Evolutionary conservation across 202 grass and related monocot genomes (phyloP).

Genomic region (Schoenoplectus triqueter): DNA sequence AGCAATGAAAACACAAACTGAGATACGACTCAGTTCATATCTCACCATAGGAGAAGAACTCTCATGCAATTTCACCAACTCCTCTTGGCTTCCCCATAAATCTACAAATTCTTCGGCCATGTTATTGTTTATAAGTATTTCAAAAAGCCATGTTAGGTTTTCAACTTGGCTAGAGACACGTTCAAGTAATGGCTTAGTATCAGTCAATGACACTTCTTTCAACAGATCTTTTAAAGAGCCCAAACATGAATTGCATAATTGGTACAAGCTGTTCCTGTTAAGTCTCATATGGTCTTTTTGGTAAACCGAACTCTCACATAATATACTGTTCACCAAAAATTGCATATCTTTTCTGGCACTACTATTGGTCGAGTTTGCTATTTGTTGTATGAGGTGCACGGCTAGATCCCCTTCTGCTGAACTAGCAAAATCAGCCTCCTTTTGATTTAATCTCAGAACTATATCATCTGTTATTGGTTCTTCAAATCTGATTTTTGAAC

Average conservation of each 20-base stretch:
- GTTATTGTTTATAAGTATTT: conserved; percentile 73
- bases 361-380: conserved; percentile 59
- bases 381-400: conserved; percentile 67
- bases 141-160: conserved; percentile 83
- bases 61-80: conserved; percentile 59
- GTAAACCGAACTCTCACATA: conserved; percentile 85
- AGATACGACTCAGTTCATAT: conserved; percentile 85
- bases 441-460: conserved; percentile 59
- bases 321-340: conserved; percentile 74
- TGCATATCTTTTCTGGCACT: conserved; percentile 87
- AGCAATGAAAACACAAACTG: conserved; percentile 64
- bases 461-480: conserved; percentile 61
- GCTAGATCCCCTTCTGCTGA: conserved; percentile 46
- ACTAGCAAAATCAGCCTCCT: conserved; percentile 10
- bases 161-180: conserved; percentile 72
- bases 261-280: conserved; percentile 64
- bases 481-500: conserved; percentile 60
- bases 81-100: conserved; percentile 72
- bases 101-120: conserved; percentile 81
- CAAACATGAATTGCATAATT: conserved; percentile 63
- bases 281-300: conserved; percentile 70
- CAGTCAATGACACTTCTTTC: conserved; percentile 35
- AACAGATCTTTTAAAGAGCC: conserved; percentile 62
- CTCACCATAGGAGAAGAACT: conserved; percentile 74
- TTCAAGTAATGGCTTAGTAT: conserved; percentile 66